Percentiles rank a stretch among this genome's conserved stretches.
phyloP scores from a whole-genome alignment of 306 rosid species.

The Pterocarpus macrocarpus region DNA sequence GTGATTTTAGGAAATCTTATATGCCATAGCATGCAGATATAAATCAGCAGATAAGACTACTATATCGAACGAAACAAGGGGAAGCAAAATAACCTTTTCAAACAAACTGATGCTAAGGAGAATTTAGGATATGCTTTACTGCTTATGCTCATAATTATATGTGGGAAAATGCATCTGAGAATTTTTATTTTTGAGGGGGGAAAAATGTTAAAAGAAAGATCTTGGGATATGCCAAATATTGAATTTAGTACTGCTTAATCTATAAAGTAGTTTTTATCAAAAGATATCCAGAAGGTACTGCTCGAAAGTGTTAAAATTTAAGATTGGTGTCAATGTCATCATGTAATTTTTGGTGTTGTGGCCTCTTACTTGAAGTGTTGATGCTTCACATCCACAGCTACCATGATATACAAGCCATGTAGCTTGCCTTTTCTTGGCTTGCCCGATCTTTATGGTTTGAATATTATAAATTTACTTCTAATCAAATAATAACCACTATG shows the following conservation, averaged over 20 bases:
- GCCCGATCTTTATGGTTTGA: background rate
- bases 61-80: background rate
- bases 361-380: constrained; percentile 1
- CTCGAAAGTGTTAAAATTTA: constrained; percentile 2
- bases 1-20: background rate
- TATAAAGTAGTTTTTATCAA: no score
- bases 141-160: background rate
- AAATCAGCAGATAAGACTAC: background rate
- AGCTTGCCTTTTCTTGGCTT: background rate
- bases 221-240: background rate
- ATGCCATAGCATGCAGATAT: background rate
- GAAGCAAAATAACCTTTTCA: background rate
- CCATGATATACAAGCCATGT: background rate
- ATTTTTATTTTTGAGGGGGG: no score
- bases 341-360: background rate
- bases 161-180: no score
- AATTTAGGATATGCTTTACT: constrained; percentile 9
- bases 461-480: background rate
- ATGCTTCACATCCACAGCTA: background rate
- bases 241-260: background rate
- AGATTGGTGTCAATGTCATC: background rate
- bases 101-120: background rate
- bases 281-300: background rate
- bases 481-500: background rate
- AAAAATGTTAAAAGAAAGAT: background rate